These are phyloP conservation scores for Boletus sp. DNA, from an alignment of 1,284 basidiomycete species.

Conservation along the genomic window DNA sequence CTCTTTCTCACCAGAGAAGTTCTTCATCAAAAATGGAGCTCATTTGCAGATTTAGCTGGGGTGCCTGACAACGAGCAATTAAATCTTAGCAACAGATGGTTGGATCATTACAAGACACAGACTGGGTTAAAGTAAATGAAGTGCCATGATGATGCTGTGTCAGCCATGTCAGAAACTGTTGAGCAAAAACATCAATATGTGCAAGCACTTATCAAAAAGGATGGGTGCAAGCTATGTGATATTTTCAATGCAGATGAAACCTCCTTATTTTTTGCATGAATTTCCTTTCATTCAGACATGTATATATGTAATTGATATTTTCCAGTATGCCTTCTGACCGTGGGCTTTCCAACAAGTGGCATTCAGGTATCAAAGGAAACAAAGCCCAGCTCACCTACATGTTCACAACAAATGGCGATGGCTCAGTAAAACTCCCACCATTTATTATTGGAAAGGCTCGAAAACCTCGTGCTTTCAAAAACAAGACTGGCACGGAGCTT, in stretches of 20 bases:
- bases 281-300: too few relatives aligned
- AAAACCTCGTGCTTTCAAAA: background rate
- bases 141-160: conserved; percentile 8
- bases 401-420: background rate
- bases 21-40: conserved; percentile 15
- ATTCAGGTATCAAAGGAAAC: background rate
- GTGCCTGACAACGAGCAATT: conserved; percentile 6
- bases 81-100: conserved; percentile 11
- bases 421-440: background rate
- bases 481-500: background rate
- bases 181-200: background rate
- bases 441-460: background rate
- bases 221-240: background rate
- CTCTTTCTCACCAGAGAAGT: conserved; percentile 1
- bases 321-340: background rate
- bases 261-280: background rate
- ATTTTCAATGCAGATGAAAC: conserved; percentile 18
- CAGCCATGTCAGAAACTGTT: background rate
- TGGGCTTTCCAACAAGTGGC: background rate
- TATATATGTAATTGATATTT: background rate
- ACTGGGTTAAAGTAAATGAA: background rate
- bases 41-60: conserved; percentile 15
- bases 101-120: background rate
- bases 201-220: background rate
- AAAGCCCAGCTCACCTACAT: background rate